Conservation (phyloP, 345 rosid species). For the Melaleuca alternifolia region DNA sequence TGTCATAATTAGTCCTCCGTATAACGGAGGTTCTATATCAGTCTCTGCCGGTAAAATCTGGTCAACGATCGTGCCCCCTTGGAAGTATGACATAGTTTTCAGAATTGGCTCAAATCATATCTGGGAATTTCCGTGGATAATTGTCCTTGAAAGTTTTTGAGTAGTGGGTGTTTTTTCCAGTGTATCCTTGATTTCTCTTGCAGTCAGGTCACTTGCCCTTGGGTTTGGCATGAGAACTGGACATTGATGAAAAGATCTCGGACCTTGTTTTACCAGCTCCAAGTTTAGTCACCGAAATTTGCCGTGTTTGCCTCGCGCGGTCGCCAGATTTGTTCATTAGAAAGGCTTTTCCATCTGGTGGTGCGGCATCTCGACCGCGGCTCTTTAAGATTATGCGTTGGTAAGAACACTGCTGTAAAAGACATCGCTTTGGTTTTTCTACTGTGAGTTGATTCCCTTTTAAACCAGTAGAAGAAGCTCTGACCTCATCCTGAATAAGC, state of each 20-base stretch:
- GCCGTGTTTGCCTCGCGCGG: fast-evolving
- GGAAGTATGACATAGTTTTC: not conserved
- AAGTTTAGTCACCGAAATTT: not conserved
- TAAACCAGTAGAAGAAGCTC: not conserved
- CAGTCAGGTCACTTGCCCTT: not conserved
- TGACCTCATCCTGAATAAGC: not conserved
- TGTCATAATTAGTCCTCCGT: not conserved
- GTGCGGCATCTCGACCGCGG: not conserved
- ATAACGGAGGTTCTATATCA: not conserved
- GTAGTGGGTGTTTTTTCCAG: not conserved
- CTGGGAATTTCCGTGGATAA: not conserved
- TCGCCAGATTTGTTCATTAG: not conserved
- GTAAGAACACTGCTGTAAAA: not conserved
- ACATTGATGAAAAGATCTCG: not conserved
- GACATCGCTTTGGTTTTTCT: not conserved
- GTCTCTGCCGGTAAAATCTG: not conserved
- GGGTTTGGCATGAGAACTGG: not conserved
- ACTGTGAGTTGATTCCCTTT: not conserved
- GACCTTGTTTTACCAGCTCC: not conserved
- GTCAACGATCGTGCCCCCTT: not conserved
- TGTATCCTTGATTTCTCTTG: not conserved
- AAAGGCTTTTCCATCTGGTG: not conserved
- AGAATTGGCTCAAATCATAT: not conserved
- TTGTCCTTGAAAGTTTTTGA: not conserved
- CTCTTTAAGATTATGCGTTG: not conserved